Evolutionary conservation across 2,329 filamentous ascomycete species (phyloP), one percentile per base, ranked within the genome.

Genomic region (Diplodia scrobiculata): DNA sequence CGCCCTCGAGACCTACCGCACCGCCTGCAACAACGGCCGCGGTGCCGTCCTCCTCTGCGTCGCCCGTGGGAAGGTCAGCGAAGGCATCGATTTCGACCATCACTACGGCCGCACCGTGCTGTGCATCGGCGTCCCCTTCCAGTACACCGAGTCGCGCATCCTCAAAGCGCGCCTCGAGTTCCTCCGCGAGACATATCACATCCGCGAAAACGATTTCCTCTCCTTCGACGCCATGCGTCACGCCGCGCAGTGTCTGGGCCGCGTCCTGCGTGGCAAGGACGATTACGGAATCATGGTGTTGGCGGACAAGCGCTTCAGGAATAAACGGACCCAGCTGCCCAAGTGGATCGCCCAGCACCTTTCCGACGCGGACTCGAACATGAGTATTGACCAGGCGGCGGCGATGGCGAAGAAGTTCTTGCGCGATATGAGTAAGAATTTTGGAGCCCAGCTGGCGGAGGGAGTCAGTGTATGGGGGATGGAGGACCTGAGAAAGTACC

Each of bases 211-310:
- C 71, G 96, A 99, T 75, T 99, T 99, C 75, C 81, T 99, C 10
- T 98, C 95, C 21, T 99, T 99, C 82, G 95, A 99, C 75, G 95
- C 95, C 25, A 99, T 99, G 94, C 88, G 95, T n/a, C 95, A 99
- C 76, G 95, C 95, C 14, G 94, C 95, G 0, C 95, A 99, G 76
- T 99, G 95, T 74, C 83, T 99, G 1, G 96, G 95, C 14, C 93
- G 95, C 75, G 95, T 99, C 51, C 82, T 99, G 68, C 86, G 95
- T 72, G 95, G 95, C 27, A 99, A 99, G 77, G 96, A 99, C 75
- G 95, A 99, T 78, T 99, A 99, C 77, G 95, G 95, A n/a, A 91
- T 99, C 82, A 99, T 99, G 95, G 94, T 99, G 4, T 84, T 99
- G 32, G 95, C 96, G 1, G 95, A 99, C 77, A 89, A 91, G 50